phyloP scores from a whole-genome alignment of 768 basidiomycete species.

The Kondoa malvinella region DNA sequence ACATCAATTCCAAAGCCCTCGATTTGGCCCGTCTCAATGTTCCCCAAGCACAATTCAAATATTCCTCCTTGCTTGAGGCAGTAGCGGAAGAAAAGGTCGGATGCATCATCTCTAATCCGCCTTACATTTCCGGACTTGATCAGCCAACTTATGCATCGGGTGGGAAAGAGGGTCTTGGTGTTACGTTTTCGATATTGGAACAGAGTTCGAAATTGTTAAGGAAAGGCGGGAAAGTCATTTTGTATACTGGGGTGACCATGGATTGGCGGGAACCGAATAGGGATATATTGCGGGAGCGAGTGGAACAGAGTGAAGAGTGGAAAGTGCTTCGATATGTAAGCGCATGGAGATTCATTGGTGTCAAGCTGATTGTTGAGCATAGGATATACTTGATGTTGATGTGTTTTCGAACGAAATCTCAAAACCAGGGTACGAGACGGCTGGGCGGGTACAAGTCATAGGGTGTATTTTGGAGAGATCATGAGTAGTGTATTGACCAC shows the following conservation, averaged over 20 bases:
- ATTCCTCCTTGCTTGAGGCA: neutral
- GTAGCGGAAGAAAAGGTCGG: neutral
- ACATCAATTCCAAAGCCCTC: neutral
- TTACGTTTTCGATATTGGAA: neutral
- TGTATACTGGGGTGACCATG: neutral
- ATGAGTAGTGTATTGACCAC: neutral
- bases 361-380: neutral
- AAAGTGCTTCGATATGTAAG: neutral
- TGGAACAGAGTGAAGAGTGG: neutral
- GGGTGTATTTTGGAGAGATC: neutral
- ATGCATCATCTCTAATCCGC: neutral
- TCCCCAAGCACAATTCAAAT: neutral
- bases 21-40: neutral
- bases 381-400: neutral
- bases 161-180: neutral
- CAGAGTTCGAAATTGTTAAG: neutral
- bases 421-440: neutral
- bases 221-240: neutral
- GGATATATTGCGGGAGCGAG: neutral
- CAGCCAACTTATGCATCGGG: neutral
- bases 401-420: neutral
- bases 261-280: neutral
- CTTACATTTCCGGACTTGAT: neutral
- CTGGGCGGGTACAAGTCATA: neutral
- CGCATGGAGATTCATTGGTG: neutral